These are phyloP conservation scores for Penicillium italicum DNA, from an alignment of 2,329 filamentous ascomycete species.

Conservation along the genomic window DNA sequence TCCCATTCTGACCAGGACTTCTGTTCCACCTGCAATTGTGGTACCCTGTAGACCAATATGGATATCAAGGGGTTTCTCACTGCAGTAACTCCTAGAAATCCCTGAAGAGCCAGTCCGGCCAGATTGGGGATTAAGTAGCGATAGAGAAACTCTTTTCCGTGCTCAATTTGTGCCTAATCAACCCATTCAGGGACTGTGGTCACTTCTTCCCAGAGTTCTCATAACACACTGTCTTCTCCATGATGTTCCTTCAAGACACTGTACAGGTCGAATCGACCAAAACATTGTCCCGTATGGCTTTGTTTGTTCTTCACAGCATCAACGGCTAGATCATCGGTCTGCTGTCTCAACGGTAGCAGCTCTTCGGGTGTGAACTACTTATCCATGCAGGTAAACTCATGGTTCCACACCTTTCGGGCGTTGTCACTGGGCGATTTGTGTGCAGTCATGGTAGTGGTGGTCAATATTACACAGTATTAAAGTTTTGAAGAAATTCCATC, in stretches of 20 bases:
- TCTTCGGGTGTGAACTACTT: not conserved
- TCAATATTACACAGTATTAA: not conserved
- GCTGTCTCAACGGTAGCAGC: not conserved
- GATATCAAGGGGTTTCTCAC: not conserved
- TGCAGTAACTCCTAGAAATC: not conserved
- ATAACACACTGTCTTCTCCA: conserved; percentile 53
- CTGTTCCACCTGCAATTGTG: too few relatives aligned
- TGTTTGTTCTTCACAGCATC: not conserved
- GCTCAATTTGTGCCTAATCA: conserved; percentile 69
- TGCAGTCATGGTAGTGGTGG: not conserved
- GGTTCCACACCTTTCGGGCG: not conserved
- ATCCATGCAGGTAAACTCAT: not conserved
- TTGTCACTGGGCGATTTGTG: not conserved
- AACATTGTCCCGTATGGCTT: not conserved
- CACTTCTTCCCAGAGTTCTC: conserved; percentile 62
- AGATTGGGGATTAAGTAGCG: not conserved
- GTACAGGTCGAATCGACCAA: conserved; percentile 45
- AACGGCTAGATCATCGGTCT: not conserved
- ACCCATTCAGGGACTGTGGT: conserved; percentile 70
- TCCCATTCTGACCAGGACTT: too few relatives aligned
- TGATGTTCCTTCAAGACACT: conserved; percentile 58
- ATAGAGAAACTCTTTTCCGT: conserved; percentile 58
- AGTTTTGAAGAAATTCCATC: not conserved
- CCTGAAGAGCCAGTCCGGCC: not conserved
- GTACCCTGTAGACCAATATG: too few relatives aligned